phyloP scores from a whole-genome alignment of 2,329 filamentous ascomycete species.

The Alternaria gaisen region DNA sequence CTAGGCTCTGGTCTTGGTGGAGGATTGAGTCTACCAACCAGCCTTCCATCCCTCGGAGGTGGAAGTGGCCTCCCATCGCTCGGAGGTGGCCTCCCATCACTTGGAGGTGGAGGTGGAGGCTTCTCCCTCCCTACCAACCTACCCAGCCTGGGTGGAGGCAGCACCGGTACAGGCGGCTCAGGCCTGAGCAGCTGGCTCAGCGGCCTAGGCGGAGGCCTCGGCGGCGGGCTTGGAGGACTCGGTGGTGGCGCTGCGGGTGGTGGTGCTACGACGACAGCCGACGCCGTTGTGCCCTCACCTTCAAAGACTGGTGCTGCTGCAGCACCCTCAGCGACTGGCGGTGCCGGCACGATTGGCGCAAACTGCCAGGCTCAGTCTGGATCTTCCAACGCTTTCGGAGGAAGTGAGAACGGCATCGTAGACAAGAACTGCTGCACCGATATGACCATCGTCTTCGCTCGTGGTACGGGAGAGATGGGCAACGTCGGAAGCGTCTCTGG shows the following conservation, averaged over 20 bases:
- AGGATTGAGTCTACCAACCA: neutral
- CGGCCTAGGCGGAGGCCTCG: neutral
- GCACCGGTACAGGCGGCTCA: constrained; percentile 1
- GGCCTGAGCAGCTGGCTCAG: neutral
- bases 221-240: constrained; percentile 5
- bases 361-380: constrained; percentile 36
- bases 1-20: neutral
- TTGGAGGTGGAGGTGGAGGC: too few species aligned
- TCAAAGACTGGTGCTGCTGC: neutral
- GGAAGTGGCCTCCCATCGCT: too few species aligned
- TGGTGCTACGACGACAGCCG: neutral
- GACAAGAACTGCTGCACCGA: constrained; percentile 53
- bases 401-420: constrained; percentile 53
- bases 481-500: constrained; percentile 56
- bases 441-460: constrained; percentile 56
- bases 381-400: constrained; percentile 26
- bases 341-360: constrained; percentile 23
- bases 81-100: too few species aligned
- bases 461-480: constrained; percentile 53
- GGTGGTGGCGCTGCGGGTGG: neutral
- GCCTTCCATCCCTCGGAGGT: neutral
- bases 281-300: neutral
- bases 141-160: constrained; percentile 5
- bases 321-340: neutral
- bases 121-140: neutral